Conservation (phyloP, 768 basidiomycete species). For the Steccherinum ochraceum region DNA sequence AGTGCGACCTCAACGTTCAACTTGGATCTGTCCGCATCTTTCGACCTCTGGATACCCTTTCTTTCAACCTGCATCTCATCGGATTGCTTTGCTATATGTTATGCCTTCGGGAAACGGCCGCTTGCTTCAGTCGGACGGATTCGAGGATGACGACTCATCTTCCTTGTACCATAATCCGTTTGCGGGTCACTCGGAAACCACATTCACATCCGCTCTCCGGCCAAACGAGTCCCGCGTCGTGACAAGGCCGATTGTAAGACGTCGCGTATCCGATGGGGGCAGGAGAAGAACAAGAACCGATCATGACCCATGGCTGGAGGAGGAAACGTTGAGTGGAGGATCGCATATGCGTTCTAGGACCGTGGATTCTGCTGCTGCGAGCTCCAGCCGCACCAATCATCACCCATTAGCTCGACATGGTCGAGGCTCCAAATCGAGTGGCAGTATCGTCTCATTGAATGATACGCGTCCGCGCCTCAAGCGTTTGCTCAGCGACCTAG, state of each 20-base stretch:
- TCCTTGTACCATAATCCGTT: constrained; percentile 9
- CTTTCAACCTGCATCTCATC: background rate
- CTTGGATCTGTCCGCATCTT: background rate
- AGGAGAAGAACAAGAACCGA: constrained; percentile 13
- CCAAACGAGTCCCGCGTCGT: constrained; percentile 11
- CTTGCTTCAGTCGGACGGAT: background rate
- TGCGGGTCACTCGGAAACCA: constrained; percentile 9
- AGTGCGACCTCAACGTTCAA: too few relatives aligned
- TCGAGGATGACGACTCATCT: constrained; percentile 4
- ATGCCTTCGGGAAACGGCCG: constrained; percentile 6
- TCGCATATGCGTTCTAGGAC: constrained; percentile 19
- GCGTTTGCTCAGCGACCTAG: constrained; percentile 16
- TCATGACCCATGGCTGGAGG: constrained; percentile 14
- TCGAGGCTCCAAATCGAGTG: constrained; percentile 4
- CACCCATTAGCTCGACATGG: constrained; percentile 13
- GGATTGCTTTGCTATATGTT: background rate
- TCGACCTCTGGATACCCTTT: background rate
- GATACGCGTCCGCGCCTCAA: constrained; percentile 19
- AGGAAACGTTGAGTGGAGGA: background rate
- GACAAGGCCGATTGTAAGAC: constrained; percentile 14
- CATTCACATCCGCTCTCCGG: constrained; percentile 19
- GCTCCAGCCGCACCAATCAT: constrained; percentile 8
- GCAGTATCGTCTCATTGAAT: constrained; percentile 4
- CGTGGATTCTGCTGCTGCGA: constrained; percentile 14
- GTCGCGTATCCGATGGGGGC: constrained; percentile 25